These are phyloP conservation scores for Cairneyella variabilis DNA, from an alignment of 495 filamentous ascomycete genomes.

Conservation along the genomic window DNA sequence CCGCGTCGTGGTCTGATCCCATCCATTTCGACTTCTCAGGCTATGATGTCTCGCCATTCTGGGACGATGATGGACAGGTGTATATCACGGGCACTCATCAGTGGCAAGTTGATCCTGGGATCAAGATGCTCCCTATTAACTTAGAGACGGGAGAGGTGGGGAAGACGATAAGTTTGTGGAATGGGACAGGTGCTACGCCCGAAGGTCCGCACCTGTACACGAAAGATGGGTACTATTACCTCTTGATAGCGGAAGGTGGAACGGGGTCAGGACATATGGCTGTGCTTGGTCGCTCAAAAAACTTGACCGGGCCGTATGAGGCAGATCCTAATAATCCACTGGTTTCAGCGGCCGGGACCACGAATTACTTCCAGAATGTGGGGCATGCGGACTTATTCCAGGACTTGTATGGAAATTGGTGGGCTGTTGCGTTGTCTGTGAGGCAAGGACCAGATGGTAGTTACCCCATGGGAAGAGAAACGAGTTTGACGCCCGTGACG, in stretches of 20 bases:
- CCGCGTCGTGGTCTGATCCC: slow-evolving; percentile 28
- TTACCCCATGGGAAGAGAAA: slow-evolving; percentile 58
- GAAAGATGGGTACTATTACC: slow-evolving; percentile 62
- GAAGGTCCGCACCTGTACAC: slow-evolving; percentile 66
- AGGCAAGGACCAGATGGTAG: slow-evolving; percentile 37
- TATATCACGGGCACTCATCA: slow-evolving; percentile 35
- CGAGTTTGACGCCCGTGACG: slow-evolving; percentile 48
- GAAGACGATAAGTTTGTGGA: slow-evolving; percentile 45
- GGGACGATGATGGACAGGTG: slow-evolving; percentile 45
- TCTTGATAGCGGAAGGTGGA: slow-evolving; percentile 65
- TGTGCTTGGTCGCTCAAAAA: slow-evolving; percentile 46
- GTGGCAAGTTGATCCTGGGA: background rate
- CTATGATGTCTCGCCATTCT: slow-evolving; percentile 44
- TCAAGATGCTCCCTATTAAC: slow-evolving; percentile 39
- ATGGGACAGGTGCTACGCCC: slow-evolving; percentile 48
- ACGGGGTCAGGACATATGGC: slow-evolving; percentile 54
- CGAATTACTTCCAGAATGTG: slow-evolving; percentile 43
- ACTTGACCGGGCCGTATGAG: slow-evolving; percentile 53
- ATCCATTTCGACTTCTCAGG: slow-evolving; percentile 29
- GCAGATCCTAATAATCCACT: slow-evolving; percentile 47
- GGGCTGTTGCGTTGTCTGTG: slow-evolving; percentile 46
- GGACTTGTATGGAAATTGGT: slow-evolving; percentile 49
- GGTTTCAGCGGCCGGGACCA: slow-evolving; percentile 48
- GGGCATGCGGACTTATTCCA: slow-evolving; percentile 48
- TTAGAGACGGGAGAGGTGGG: slow-evolving; percentile 36